Evolutionary conservation across 306 rosid species (phyloP).

Genomic region (Prosopis cineraria): DNA sequence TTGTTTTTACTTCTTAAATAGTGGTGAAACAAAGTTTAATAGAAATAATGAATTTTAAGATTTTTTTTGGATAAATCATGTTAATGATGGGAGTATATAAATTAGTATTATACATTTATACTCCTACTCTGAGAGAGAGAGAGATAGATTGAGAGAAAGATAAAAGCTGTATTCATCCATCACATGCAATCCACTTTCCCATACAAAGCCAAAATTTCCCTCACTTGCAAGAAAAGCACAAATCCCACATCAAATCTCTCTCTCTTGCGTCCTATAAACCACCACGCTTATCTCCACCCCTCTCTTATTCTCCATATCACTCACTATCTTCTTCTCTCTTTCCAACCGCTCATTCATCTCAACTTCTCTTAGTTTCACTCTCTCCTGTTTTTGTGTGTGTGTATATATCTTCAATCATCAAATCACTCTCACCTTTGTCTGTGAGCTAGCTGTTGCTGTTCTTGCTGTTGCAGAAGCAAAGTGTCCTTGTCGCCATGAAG

Average conservation of each 20-base stretch:
- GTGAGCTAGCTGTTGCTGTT: not conserved
- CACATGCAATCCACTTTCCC: constrained; percentile 61
- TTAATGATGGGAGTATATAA: too few relatives aligned
- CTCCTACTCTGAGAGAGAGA: constrained; percentile 1
- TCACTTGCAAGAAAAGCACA: constrained; percentile 95
- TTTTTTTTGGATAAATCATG: too few relatives aligned
- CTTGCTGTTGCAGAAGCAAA: not conserved
- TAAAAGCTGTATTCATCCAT: constrained; percentile 31
- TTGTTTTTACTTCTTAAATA: too few relatives aligned
- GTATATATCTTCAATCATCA: not conserved
- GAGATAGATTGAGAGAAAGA: constrained; percentile 27
- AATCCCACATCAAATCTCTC: constrained; percentile 40
- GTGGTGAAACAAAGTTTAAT: too few relatives aligned
- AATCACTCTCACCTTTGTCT: not conserved
- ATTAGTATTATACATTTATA: too few relatives aligned
- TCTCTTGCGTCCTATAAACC: constrained; percentile 27
- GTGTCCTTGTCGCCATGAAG: too few relatives aligned
- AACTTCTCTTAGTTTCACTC: not conserved
- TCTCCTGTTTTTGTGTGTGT: not conserved
- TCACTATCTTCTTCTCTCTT: not conserved
- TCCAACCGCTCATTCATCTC: not conserved
- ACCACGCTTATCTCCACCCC: constrained; percentile 2
- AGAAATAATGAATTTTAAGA: too few relatives aligned
- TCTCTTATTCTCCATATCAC: not conserved
- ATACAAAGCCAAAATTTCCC: constrained; percentile 84